Evolutionary conservation across 129 eudicot species (phyloP), one percentile per base, ranked within the genome.

Genomic region (Saussurea involucrata): DNA sequence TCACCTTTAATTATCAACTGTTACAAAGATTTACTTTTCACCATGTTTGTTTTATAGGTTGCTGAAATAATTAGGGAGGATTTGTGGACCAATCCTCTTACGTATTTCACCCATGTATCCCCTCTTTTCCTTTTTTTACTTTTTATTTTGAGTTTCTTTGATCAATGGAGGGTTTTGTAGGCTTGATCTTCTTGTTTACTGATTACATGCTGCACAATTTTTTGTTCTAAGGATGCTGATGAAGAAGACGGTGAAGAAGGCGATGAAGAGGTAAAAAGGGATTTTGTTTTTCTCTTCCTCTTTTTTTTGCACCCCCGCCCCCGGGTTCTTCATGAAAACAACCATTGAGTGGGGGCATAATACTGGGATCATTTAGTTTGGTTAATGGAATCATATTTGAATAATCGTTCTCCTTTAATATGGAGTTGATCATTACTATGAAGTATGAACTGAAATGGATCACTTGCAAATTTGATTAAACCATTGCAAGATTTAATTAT

Each of bases 61-160:
- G 98, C 98, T 8, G 98, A 93, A 40, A 86, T 91, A 68, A 93
- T 93, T 61, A 93, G 90, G 86, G 98, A 93, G 75, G 98, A 93
- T 73, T 89, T 93, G 73, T 93, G 98, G 98, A 90, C 95, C 6
- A 93, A 93, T 60, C 98, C 98, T 40, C 92, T 93, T 61, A 65
- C 88, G 6, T 93, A 88, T 75, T 93, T 93, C 71, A 88, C 81
- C 79, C 87, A 87, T 82, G 98, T 93, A 80, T 29, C 22, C 42
- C 49, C 49, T 40, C 49, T 40, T 40, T 40, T 9, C 9, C 10
- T 11, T 11, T 27, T 36, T 10, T 67, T 27, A 74, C 69, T 57
- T 24, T 31, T 61, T 31, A 12, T 55, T 28, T 27, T 31, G 37
- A 4, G 15, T 61, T 33, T 60, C 3, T 29, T 17, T 55, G 53